Evolutionary conservation across 2,329 filamentous ascomycete genomes (phyloP).

Genomic region (Cadophora luteo-olivacea): DNA sequence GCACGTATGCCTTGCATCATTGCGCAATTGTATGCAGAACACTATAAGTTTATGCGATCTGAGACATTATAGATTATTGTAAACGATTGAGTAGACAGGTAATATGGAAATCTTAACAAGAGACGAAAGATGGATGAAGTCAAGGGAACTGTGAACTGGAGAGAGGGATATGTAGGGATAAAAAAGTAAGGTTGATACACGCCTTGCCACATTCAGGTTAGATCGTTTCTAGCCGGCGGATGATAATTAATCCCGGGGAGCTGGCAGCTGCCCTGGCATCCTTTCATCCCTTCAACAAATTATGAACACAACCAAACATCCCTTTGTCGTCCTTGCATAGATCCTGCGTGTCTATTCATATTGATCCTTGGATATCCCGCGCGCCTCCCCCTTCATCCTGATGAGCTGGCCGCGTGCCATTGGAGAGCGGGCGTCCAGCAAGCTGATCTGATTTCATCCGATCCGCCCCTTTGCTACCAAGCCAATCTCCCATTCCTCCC

Average conservation of each 20-base stretch:
- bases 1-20: background rate
- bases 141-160: background rate
- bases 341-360: background rate
- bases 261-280: background rate
- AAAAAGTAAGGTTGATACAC: background rate
- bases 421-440: constrained; percentile 15
- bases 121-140: background rate
- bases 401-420: constrained; percentile 20
- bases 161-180: background rate
- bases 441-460: constrained; percentile 16
- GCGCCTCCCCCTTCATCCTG: constrained; percentile 2
- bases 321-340: constrained; percentile 10
- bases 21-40: background rate
- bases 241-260: background rate
- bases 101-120: background rate
- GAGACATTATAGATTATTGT: no score
- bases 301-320: constrained; percentile 6
- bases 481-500: constrained; percentile 19
- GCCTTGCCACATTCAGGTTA: constrained; percentile 4
- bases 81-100: background rate
- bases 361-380: constrained; percentile 4
- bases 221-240: background rate
- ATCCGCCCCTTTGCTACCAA: constrained; percentile 13
- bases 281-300: background rate
- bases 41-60: no score